Base-by-base conservation (phyloP, 495 filamentous ascomycete genomes). In the Hypoxylon fragiforme region DNA sequence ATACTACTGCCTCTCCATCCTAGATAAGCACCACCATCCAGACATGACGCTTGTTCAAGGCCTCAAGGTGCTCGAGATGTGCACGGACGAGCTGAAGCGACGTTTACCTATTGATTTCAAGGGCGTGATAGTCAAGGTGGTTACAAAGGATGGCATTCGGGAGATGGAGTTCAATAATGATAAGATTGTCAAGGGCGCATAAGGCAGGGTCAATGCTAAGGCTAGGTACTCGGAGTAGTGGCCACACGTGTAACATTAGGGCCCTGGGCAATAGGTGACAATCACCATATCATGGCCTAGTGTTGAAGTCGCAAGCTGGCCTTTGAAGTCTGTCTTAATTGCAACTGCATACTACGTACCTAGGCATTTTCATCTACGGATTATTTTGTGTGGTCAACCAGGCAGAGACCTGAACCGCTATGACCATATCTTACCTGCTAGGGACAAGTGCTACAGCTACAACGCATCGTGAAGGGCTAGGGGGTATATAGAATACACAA, bases 101-200 rank as follows among this genome's bases (percentile, higher is more conserved):
- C 78, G 91, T 74, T 81, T 97, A 79, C 94, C 94, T 54, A 88
- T 97, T 72, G 94, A 98, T 72, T 98, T 96, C 82, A 98, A 97
- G 78, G 94, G 94, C 12, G 83, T 94, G 71, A 65, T 85, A 46
- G 92, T 98, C 57, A 97, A 97, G 81, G 87, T 89, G 18, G 81
- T 98, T 57, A 94, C 88, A 30, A 92, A 92, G 77, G 90, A 97
- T 57, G 94, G 94, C 7, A 87, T 97, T 48, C 71, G 78, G 60
- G 89, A 89, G 54, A 76, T 90, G 50, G 83, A 90, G 43, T 92
- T 89, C 69, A 84, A 88, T 66, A 88, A 92, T 71, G 83, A 86
- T 74, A 84, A 80, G 74, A 75, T 85, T 54, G 86, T 88, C 41
- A 82, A 78, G 62, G 74, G 76, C 70, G 82, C 89, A 70, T 91